These are phyloP conservation scores for Pilobolus umbonatus DNA, from an alignment of 192 early-diverging fungal species.

Conservation along the genomic window DNA sequence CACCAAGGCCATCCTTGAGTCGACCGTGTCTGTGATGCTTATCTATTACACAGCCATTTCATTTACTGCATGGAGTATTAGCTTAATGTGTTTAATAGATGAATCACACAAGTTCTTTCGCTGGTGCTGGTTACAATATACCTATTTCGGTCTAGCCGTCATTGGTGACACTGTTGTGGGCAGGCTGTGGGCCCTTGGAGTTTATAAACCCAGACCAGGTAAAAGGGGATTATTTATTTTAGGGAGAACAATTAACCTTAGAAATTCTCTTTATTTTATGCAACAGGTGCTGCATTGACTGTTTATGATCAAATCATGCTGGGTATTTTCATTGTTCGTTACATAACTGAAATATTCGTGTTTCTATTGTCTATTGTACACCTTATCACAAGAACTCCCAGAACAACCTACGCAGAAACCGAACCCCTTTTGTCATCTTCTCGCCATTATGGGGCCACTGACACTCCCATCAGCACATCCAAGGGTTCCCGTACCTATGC, in stretches of 20 bases:
- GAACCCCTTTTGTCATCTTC: conserved; percentile 18
- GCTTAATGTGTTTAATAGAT: conserved; percentile 29
- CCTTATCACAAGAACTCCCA: conserved; percentile 1
- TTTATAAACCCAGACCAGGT: conserved; percentile 26
- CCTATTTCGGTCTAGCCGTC: conserved; percentile 42
- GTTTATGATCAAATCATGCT: conserved; percentile 34
- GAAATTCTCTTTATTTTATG: not conserved
- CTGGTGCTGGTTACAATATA: conserved; percentile 48
- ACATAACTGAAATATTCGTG: conserved; percentile 29
- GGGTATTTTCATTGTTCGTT: conserved; percentile 40
- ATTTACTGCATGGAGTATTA: conserved; percentile 33
- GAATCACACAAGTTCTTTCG: conserved; percentile 35
- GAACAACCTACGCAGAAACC: conserved; percentile 18
- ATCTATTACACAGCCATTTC: conserved; percentile 39
- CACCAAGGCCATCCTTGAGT: conserved; percentile 29
- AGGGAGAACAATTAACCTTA: not conserved
- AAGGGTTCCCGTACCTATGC: conserved; percentile 19
- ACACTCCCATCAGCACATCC: conserved; percentile 18
- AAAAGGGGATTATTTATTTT: conserved; percentile 1
- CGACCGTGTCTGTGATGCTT: conserved; percentile 37
- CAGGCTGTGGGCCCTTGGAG: conserved; percentile 33
- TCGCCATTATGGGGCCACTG: not conserved
- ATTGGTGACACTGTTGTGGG: conserved; percentile 41
- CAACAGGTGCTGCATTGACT: conserved; percentile 8
- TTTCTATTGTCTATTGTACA: conserved; percentile 32